A percentile compares a stretch with the other conserved stretches of the same genome.
These are phyloP conservation scores for Lodderomyces beijingensis DNA, from an alignment of 1,139 yeast genomes.

Conservation along the genomic window DNA sequence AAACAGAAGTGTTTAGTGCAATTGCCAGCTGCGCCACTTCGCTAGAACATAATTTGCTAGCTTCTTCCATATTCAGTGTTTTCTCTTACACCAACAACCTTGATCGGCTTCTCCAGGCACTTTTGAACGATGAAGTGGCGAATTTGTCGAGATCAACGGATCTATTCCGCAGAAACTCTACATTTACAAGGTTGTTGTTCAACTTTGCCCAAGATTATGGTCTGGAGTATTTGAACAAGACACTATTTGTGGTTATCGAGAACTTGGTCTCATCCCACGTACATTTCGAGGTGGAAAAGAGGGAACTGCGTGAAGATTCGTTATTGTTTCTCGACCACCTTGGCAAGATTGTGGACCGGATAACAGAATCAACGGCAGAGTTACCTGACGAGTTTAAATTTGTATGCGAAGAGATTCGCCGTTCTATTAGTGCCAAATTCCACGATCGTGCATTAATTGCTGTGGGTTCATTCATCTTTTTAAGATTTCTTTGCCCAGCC, in stretches of 20 bases:
- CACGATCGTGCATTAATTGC: slow-evolving; percentile 69
- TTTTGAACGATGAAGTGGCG: slow-evolving; percentile 60
- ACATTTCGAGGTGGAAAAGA: slow-evolving; percentile 65
- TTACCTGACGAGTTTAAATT: slow-evolving; percentile 74
- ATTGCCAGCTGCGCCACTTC: slow-evolving; percentile 65
- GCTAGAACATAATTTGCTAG: slow-evolving; percentile 46
- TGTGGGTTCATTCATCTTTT: slow-evolving; percentile 82
- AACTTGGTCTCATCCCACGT: slow-evolving; percentile 50
- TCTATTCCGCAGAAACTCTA: slow-evolving; percentile 74
- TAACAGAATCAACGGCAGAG: slow-evolving; percentile 49
- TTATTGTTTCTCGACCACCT: slow-evolving; percentile 56
- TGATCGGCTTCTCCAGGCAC: slow-evolving; percentile 51
- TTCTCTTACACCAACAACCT: slow-evolving; percentile 52
- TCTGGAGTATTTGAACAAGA: slow-evolving; percentile 46
- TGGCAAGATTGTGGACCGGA: slow-evolving; percentile 54
- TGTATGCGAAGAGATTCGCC: slow-evolving; percentile 69
- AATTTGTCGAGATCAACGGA: slow-evolving; percentile 63
- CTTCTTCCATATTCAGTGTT: slow-evolving; percentile 64
- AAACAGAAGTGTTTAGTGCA: slow-evolving; percentile 41
- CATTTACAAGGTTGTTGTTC: slow-evolving; percentile 73
- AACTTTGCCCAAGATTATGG: slow-evolving; percentile 70
- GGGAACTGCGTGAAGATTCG: slow-evolving; percentile 30
- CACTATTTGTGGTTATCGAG: slow-evolving; percentile 53
- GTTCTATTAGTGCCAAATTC: slow-evolving; percentile 59
- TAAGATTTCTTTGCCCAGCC: slow-evolving; percentile 87